Percentiles rank a stretch among this genome's conserved stretches.
phyloP scores from a whole-genome alignment of 805 yeast genomes.

The Starmerella ratchasimensis region DNA sequence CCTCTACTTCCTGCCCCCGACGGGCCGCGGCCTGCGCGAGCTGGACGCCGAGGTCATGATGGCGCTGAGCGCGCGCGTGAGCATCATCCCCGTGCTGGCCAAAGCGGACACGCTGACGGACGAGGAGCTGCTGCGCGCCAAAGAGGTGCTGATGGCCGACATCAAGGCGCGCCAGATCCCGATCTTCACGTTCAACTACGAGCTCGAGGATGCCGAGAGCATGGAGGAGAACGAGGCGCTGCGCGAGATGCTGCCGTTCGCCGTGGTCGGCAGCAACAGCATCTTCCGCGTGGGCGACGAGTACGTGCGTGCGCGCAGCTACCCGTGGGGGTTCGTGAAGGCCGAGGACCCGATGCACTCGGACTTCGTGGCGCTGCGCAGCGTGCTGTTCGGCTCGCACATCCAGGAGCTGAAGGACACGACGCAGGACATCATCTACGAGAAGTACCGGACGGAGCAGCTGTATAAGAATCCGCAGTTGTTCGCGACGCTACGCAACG shows the following conservation, averaged over 20 bases:
- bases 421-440: constrained; percentile 52
- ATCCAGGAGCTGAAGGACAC: constrained; percentile 43
- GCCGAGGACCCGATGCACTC: constrained; percentile 30
- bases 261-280: constrained; percentile 39
- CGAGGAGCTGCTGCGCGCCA: constrained; percentile 41
- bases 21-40: constrained; percentile 41
- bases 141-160: constrained; percentile 42
- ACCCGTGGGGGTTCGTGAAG: constrained; percentile 56
- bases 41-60: constrained; percentile 63
- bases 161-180: constrained; percentile 45
- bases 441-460: constrained; percentile 48
- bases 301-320: constrained; percentile 37
- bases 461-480: constrained; percentile 24
- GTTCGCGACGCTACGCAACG: constrained; percentile 7
- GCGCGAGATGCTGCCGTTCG: constrained; percentile 44
- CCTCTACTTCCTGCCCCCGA: constrained; percentile 56
- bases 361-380: constrained; percentile 36
- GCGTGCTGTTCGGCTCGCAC: constrained; percentile 71
- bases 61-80: constrained; percentile 54
- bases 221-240: constrained; percentile 29
- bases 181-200: constrained; percentile 60
- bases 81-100: constrained; percentile 69
- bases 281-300: constrained; percentile 29
- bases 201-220: constrained; percentile 36
- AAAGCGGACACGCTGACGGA: constrained; percentile 69